Evolutionary conservation across 306 rosid genomes (phyloP), one percentile per base, ranked within the genome.

Genomic region (Delonix regia): DNA sequence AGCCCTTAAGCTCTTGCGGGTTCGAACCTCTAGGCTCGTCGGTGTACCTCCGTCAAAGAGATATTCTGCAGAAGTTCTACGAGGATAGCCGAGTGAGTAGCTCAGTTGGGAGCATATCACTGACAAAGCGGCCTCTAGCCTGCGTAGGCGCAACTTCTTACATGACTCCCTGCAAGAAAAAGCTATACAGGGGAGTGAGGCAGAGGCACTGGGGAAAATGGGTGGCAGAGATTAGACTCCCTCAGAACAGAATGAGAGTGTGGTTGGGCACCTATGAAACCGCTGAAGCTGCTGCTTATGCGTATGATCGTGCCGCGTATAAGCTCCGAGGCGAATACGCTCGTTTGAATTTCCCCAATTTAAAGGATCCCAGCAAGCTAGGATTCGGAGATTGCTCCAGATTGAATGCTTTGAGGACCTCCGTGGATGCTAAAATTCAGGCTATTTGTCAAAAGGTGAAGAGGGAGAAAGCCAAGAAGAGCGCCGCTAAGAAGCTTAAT

Each of bases 121-220:
- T 42, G 33, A 24, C 27, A 11, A 82, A 41, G 73, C 78, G 74
- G 1, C 63, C 71, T n/a, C 80, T 66, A 22, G 78, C 69, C 49
- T 27, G 81, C 5, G 66, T 39, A 18, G 67, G 42, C 33, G 15
- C 84, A 0, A 79, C 27, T 18, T 59, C 76, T 15, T 56, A 69
- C 62, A 45, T 55, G 13, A 79, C 48, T 22, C 87, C 90, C 7
- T 18, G 51, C 57, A 89, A 89, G 93, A 91, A 90, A 27, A 96
- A 93, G 72, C 83, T 87, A 0, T 96, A 96, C 91, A 96, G 99
- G 78, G 99, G 99, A 67, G 99, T 96, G 85, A 89, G 99, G 18
- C 98, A 96, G 94, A 93, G 99, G 71, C 96, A 96, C 57, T 96
- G 99, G 99, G 99, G 98, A 21, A 96, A 96, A 85, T 96, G 99